Conservation (phyloP, 2,329 filamentous ascomycete species). For the Beauveria caledonica region DNA sequence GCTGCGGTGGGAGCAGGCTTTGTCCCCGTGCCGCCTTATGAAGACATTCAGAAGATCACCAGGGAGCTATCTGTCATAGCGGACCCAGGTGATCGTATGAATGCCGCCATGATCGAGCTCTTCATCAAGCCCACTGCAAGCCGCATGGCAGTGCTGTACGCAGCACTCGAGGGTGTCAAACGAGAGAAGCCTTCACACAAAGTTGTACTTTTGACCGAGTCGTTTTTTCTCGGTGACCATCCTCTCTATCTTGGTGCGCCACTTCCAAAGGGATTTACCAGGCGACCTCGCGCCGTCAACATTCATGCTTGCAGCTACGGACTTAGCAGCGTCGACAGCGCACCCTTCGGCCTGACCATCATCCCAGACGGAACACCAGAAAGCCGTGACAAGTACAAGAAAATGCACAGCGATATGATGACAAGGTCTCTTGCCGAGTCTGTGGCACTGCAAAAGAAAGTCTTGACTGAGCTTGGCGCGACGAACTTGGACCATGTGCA, state of each 20-base stretch:
- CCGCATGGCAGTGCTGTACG: conserved; percentile 12
- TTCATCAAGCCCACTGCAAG: conserved; percentile 27
- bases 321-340: conserved; percentile 28
- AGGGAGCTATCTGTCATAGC: conserved; percentile 11
- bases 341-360: conserved; percentile 30
- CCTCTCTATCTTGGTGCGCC: conserved; percentile 31
- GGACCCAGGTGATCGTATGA: conserved; percentile 9
- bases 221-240: conserved; percentile 27
- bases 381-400: conserved; percentile 26
- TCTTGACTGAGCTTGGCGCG: neutral
- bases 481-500: conserved; percentile 18
- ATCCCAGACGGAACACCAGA: conserved; percentile 29
- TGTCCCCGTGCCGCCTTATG: conserved; percentile 19
- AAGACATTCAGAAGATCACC: conserved; percentile 10
- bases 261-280: conserved; percentile 28
- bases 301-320: conserved; percentile 31
- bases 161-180: conserved; percentile 26
- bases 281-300: conserved; percentile 28
- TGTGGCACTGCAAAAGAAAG: neutral
- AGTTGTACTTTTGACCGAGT: conserved; percentile 37
- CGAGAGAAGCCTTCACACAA: conserved; percentile 25
- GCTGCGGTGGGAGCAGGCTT: conserved; percentile 30
- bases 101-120: conserved; percentile 13
- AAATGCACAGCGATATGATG: conserved; percentile 12
- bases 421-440: neutral